Conservation (phyloP, 2,329 filamentous ascomycete genomes). For the Ophiostoma montium region DNA sequence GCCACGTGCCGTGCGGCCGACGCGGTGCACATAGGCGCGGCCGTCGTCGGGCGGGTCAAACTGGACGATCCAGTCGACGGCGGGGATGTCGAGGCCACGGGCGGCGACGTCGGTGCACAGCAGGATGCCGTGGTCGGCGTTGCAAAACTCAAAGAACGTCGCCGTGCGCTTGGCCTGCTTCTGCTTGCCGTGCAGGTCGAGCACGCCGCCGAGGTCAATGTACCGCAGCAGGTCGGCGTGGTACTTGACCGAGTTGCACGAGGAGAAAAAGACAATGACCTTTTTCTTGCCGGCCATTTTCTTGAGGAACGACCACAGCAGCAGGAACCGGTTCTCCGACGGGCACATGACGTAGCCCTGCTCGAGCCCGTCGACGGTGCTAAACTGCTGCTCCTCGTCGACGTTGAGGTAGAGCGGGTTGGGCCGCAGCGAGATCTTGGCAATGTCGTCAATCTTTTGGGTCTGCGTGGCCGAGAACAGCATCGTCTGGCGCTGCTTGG, state of each 20-base stretch:
- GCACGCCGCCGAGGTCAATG: conserved; percentile 63
- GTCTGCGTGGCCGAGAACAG: conserved; percentile 98
- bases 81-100: conserved; percentile 82
- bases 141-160: conserved; percentile 89
- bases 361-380: conserved; percentile 84
- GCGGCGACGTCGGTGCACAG: conserved; percentile 97
- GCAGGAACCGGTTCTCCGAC: conserved; percentile 80
- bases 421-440: conserved; percentile 78
- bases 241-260: conserved; percentile 89
- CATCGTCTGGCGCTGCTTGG: conserved; percentile 82
- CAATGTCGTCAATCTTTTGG: conserved; percentile 94
- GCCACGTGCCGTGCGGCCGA: conserved; percentile 85
- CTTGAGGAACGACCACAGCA: conserved; percentile 90
- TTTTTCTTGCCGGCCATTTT: conserved; percentile 92
- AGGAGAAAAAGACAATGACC: conserved; percentile 92
- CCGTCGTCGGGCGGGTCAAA: conserved; percentile 90
- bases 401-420: conserved; percentile 96
- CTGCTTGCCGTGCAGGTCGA: conserved; percentile 84
- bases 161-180: conserved; percentile 94
- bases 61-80: conserved; percentile 92
- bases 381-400: conserved; percentile 61
- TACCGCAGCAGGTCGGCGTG: conserved; percentile 93
- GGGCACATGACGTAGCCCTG: conserved; percentile 94
- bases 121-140: conserved; percentile 65
- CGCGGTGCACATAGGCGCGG: conserved; percentile 85